Base-by-base conservation (phyloP, 257 asterid genomes). In the Forsythia viridissima region DNA sequence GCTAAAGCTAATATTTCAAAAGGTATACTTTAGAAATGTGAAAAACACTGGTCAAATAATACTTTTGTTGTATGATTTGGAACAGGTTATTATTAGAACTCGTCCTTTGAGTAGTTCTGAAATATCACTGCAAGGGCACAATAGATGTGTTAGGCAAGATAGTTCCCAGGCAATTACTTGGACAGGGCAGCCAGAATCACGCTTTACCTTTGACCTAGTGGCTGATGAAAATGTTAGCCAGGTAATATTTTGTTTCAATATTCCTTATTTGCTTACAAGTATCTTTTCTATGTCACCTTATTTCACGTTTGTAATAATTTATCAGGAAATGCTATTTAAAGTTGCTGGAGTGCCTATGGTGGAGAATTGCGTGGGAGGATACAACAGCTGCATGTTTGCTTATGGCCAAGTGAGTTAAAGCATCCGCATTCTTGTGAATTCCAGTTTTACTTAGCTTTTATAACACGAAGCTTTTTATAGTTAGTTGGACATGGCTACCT, bases 381-480 rank as follows among this genome's bases (percentile, higher is more conserved):
- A 96, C 82, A 96, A 96, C 81, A 96, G 99, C 74, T 96, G 99
- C 85, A 94, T 96, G 97, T 96, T 96, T 85, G 99, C 99, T 40
- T 96, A 96, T 84, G 99, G 99, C 46, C 99, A 96, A 87, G 99
- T 96, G 79, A 86, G 93, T 86, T 46, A 52, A 72, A 30, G 52
- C 30, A 59, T 36, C 67, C 24, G 39, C 16, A 21, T 52, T 61
- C 51, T 52, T 63, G 74, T 40, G 10, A 48, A 44, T 63, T 66
- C 40, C 15, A 3, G 44, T 51, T 73, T 30, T 73, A 36, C 36
- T 59, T 36, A 38, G 11, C 7, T 72, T 46, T 42, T 67, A 72
- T 16, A 21, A 15, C 3, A 43, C 73, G 70, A n/a, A 73, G 63
- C 13, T 41, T 44, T 75, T 65, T 9, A 21, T 76, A 59, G 42